These are phyloP conservation scores for Eremothecium cymbalariae DNA, from an alignment of 1,139 yeast genomes.

Conservation along the genomic window DNA sequence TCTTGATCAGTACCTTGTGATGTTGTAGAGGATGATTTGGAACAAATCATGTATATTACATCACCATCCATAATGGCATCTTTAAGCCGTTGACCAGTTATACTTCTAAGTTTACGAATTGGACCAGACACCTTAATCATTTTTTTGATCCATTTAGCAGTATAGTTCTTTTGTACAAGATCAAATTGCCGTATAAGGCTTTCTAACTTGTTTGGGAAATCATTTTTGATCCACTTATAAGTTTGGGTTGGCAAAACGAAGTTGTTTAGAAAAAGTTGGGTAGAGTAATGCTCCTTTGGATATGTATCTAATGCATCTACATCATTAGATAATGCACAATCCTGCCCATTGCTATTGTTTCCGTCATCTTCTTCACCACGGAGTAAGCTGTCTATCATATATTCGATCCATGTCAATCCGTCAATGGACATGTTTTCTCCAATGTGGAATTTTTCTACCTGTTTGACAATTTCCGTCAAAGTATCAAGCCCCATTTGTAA, in stretches of 20 bases:
- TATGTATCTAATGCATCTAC: neutral
- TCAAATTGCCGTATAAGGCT: slow-evolving; percentile 7
- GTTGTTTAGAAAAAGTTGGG: slow-evolving; percentile 5
- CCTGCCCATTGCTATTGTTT: slow-evolving; percentile 2
- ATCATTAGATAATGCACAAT: neutral
- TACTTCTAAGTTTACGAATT: slow-evolving; percentile 3
- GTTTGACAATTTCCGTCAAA: slow-evolving; percentile 7
- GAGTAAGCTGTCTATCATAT: slow-evolving; percentile 2
- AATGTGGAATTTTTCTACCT: slow-evolving; percentile 7
- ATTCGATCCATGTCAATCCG: slow-evolving; percentile 3
- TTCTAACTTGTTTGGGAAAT: slow-evolving; percentile 5
- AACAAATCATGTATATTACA: slow-evolving; percentile 1
- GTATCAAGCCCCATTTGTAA: slow-evolving; percentile 4
- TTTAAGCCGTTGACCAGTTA: neutral
- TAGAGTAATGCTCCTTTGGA: slow-evolving; percentile 3
- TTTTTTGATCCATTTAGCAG: slow-evolving; percentile 8
- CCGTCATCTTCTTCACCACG: slow-evolving; percentile 2
- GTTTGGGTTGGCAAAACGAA: slow-evolving; percentile 3
- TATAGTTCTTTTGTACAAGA: slow-evolving; percentile 7
- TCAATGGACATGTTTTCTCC: slow-evolving; percentile 9
- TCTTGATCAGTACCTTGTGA: neutral
- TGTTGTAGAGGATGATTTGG: neutral
- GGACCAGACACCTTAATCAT: slow-evolving; percentile 3
- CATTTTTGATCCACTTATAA: slow-evolving; percentile 5
- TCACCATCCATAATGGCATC: slow-evolving; percentile 3